Evolutionary conservation across 345 rosid species (phyloP), one percentile per base, ranked within the genome.

Genomic region (Brassica rapa): DNA sequence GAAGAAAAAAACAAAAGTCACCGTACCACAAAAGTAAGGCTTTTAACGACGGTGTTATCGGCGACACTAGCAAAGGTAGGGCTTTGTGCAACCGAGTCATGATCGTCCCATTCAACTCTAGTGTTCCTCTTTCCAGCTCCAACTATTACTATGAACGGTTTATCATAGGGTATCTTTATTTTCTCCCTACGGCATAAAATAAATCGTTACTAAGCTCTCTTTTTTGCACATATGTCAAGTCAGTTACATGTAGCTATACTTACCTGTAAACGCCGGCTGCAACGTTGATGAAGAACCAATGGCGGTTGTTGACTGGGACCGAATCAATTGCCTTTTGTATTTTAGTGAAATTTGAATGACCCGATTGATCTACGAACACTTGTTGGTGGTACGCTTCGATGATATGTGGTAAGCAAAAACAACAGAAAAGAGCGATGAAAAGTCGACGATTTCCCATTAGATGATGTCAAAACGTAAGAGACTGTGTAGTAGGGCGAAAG

Each of bases 31-130:
- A 51, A 51, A n/a, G 56, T 51, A 6, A 51, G 56, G 21, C 56
- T n/a, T 51, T 51, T 51, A n/a, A 51, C 19, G 21, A 51, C 56
- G 21, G 56, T 51, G 56, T 51, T 51, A 51, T 51, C 56, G 56
- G 56, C 56, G 56, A 51, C 56, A 51, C 21, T 51, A 51, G 56
- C 56, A 51, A 51, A 51, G 56, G 56, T 51, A 51, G 56, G 56
- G 56, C 56, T 51, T 51, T 51, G 56, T 1, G 56, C 56, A 51
- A 14, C 56, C 56, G 56, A 51, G 56, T 51, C 56, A 51, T 51
- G 56, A 5, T 51, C 56, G 8, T 51, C 6, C 56, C 56, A 51
- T 14, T 51, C 56, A 51, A 51, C 21, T 51, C 21, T 51, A 5
- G 56, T 51, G 5, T 51, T 6, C 56, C 56, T 51, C 56, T n/a